These are phyloP conservation scores for Exophiala aquamarina DNA, from an alignment of 2,329 filamentous ascomycete genomes.

Conservation along the genomic window DNA sequence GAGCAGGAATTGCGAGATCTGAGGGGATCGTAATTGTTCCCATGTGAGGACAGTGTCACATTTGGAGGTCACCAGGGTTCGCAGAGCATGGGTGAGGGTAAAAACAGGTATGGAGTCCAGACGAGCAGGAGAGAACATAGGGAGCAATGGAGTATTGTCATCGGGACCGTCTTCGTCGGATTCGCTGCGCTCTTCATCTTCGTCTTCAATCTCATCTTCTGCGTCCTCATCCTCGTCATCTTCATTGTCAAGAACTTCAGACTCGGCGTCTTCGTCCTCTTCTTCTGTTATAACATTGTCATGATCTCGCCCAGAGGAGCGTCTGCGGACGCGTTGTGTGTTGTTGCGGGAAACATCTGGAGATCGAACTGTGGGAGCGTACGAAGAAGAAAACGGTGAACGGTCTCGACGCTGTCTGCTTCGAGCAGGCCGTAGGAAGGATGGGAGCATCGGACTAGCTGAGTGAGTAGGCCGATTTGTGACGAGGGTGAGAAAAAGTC, in stretches of 20 bases:
- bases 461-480: background rate
- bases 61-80: conserved; percentile 76
- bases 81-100: conserved; percentile 84
- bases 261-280: background rate
- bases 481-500: background rate
- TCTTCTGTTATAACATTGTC: conserved; percentile 2
- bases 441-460: conserved; percentile 18
- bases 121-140: conserved; percentile 77
- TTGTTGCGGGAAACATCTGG: conserved; percentile 13
- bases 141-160: conserved; percentile 59
- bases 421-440: conserved; percentile 14
- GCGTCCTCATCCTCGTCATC: conserved; percentile 20
- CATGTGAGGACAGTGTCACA: conserved; percentile 91
- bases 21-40: conserved; percentile 94
- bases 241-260: conserved; percentile 10
- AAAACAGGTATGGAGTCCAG: conserved; percentile 86
- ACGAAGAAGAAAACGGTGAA: conserved; percentile 33
- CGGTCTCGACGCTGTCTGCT: conserved; percentile 20
- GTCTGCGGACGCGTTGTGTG: conserved; percentile 14
- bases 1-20: conserved; percentile 91
- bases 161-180: conserved; percentile 45
- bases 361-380: conserved; percentile 23
- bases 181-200: conserved; percentile 42
- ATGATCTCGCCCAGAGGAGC: conserved; percentile 1
- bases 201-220: conserved; percentile 33